These are phyloP conservation scores for Dothistroma septosporum DNA, from an alignment of 2,329 filamentous ascomycete species.

Conservation along the genomic window DNA sequence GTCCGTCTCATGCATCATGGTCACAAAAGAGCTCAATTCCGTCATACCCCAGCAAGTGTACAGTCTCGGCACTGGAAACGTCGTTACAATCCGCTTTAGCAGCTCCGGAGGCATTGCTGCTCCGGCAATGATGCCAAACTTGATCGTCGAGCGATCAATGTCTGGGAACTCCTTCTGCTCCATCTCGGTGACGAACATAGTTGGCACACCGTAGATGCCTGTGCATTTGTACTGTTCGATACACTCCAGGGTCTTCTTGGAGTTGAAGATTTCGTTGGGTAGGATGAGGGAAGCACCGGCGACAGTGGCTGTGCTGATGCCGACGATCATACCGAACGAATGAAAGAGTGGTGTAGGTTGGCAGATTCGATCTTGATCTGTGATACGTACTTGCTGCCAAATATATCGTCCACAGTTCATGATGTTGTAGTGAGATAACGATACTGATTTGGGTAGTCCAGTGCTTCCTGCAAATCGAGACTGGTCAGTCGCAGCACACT, in stretches of 20 bases:
- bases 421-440: conserved; percentile 47
- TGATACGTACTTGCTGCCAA: conserved; percentile 29
- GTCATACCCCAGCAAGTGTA: conserved; percentile 59
- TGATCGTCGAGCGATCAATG: conserved; percentile 25
- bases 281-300: conserved; percentile 68
- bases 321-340: conserved; percentile 71
- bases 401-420: conserved; percentile 30
- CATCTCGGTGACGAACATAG: conserved; percentile 68
- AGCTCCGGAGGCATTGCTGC: conserved; percentile 70
- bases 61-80: conserved; percentile 72
- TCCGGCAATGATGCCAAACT: conserved; percentile 62
- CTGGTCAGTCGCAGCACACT: not conserved
- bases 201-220: conserved; percentile 74
- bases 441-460: conserved; percentile 67
- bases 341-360: conserved; percentile 82
- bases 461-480: conserved; percentile 43
- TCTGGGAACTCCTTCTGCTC: conserved; percentile 24
- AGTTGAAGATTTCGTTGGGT: conserved; percentile 64
- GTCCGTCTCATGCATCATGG: conserved; percentile 45
- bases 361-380: conserved; percentile 63
- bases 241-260: conserved; percentile 22
- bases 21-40: conserved; percentile 44
- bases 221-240: conserved; percentile 55
- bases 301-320: conserved; percentile 26
- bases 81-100: conserved; percentile 64